Conservation (phyloP, 805 yeast genomes). For the Candida chilensis region DNA sequence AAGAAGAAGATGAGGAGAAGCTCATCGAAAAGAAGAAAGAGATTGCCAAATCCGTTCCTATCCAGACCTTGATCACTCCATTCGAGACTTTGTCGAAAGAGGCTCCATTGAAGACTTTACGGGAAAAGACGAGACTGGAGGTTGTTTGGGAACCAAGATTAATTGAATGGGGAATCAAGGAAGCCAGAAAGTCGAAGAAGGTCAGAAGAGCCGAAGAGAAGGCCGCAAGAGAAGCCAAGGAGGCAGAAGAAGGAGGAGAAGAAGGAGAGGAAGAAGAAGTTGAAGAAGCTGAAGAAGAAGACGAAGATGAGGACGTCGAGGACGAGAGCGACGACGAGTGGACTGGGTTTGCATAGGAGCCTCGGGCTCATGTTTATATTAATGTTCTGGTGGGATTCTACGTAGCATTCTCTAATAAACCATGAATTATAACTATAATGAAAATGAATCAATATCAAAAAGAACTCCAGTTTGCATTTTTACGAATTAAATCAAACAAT, state of each 20-base stretch:
- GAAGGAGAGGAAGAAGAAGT: slow-evolving; percentile 11
- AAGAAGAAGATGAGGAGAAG: slow-evolving; percentile 33
- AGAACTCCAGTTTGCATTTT: no score
- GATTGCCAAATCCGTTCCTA: slow-evolving; percentile 38
- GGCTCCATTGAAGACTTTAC: slow-evolving; percentile 52
- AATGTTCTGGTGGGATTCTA: no score
- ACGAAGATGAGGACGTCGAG: no score
- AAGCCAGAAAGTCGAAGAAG: slow-evolving; percentile 10
- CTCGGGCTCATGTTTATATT: no score
- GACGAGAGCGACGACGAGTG: neutral
- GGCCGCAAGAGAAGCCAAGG: slow-evolving; percentile 4
- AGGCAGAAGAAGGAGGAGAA: slow-evolving; percentile 7
- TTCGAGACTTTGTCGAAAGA: slow-evolving; percentile 40
- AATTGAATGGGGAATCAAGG: slow-evolving; percentile 50
- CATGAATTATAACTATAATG: no score
- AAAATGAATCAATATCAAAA: no score
- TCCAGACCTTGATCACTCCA: slow-evolving; percentile 48
- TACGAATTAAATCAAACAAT: slow-evolving; percentile 77
- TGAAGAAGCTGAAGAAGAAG: slow-evolving; percentile 17
- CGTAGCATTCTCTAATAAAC: no score
- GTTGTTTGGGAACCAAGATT: slow-evolving; percentile 59
- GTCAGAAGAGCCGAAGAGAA: slow-evolving; percentile 1
- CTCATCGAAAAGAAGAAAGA: slow-evolving; percentile 12
- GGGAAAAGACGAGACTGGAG: slow-evolving; percentile 56
- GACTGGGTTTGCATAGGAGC: slow-evolving; percentile 1